These are phyloP conservation scores for Kazachstania africana DNA, from an alignment of 805 yeast species.

Conservation along the genomic window DNA sequence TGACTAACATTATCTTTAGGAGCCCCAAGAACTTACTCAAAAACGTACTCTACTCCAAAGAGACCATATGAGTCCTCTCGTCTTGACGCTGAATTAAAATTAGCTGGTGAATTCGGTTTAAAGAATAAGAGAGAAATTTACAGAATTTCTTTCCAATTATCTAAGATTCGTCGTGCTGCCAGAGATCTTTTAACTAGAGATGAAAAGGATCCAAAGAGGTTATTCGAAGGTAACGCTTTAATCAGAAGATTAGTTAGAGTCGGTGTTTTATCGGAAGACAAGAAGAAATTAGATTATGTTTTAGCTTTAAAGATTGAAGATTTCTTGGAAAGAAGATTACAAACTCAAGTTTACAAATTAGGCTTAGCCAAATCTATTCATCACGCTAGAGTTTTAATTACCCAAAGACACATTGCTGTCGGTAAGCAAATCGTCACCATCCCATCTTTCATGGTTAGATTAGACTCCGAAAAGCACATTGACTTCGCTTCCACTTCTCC, in stretches of 20 bases:
- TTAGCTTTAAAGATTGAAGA: constrained; percentile 95
- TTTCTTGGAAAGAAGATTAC: constrained; percentile 99
- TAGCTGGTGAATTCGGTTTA: constrained; percentile 99
- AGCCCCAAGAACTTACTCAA: constrained; percentile 98
- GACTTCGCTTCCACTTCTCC: constrained; percentile 99
- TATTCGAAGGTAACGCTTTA: constrained; percentile 99
- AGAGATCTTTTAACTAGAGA: constrained; percentile 99
- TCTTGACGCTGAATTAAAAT: constrained; percentile 97
- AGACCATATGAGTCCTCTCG: constrained; percentile 99
- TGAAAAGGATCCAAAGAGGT: constrained; percentile 99
- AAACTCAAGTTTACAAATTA: constrained; percentile 98
- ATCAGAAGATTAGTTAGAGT: constrained; percentile 98
- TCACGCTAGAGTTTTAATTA: constrained; percentile 97
- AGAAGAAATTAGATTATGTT: constrained; percentile 99
- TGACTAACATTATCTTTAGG: constrained; percentile 32
- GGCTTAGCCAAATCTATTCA: constrained; percentile 99
- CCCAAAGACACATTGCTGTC: constrained; percentile 99
- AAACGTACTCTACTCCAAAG: constrained; percentile 99
- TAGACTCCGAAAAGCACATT: constrained; percentile 99
- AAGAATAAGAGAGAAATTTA: constrained; percentile 99
- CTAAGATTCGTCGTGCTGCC: constrained; percentile 99
- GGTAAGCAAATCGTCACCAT: constrained; percentile 98
- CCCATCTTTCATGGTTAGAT: constrained; percentile 98
- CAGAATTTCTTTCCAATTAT: constrained; percentile 98
- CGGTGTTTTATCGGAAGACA: constrained; percentile 98